These are phyloP conservation scores for Oryza brachyantha DNA, from an alignment of 176 grass and related monocot species.

Conservation along the genomic window DNA sequence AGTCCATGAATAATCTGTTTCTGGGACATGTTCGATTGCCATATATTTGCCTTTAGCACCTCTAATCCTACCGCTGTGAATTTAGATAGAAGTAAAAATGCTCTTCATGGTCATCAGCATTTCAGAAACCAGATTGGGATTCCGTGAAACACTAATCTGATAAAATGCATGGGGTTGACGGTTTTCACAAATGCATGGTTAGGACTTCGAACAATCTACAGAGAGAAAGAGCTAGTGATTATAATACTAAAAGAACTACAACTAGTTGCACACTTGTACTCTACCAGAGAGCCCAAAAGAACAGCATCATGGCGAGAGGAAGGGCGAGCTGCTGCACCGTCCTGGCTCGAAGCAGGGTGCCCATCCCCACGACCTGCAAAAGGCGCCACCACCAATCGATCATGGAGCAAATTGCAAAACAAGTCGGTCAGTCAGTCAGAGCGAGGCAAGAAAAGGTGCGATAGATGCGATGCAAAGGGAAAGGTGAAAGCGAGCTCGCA, in stretches of 20 bases:
- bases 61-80: neutral
- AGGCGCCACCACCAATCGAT: constrained; percentile 2
- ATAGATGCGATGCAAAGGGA: neutral
- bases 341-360: constrained; percentile 15
- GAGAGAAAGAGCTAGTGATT: constrained; percentile 12
- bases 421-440: constrained; percentile 25
- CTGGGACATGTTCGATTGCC: neutral
- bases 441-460: neutral
- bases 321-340: neutral
- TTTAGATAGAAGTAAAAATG: no score
- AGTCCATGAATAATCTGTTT: neutral
- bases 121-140: neutral
- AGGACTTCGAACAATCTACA: neutral
- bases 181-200: constrained; percentile 7
- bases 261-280: neutral
- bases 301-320: constrained; percentile 27
- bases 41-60: neutral
- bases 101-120: neutral
- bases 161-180: neutral
- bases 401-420: constrained; percentile 4
- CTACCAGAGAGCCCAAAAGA: neutral
- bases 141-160: neutral
- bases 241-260: neutral
- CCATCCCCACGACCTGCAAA: constrained; percentile 50
- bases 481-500: constrained; percentile 23